Conservation (phyloP, 148 eudicot genomes). For the Vaccinium macrocarpon region DNA sequence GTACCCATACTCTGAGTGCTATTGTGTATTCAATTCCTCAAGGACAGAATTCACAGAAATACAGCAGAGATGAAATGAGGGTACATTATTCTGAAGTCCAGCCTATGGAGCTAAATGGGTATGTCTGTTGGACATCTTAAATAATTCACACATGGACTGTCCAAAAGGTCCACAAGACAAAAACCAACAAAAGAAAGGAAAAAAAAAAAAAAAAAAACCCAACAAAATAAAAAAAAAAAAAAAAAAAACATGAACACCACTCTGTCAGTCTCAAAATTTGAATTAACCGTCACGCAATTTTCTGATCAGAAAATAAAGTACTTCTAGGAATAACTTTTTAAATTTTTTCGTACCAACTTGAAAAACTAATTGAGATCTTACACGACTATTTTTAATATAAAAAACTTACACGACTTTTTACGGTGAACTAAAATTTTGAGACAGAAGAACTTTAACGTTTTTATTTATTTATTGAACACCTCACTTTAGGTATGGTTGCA, state of each 20-base stretch:
- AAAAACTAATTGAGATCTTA: background rate
- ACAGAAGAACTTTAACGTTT: background rate
- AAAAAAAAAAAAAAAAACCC: background rate
- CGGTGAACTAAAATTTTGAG: background rate
- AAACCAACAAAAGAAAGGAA: background rate
- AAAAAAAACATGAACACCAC: background rate
- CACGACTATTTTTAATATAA: background rate
- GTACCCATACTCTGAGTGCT: no score
- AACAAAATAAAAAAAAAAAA: background rate
- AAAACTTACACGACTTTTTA: background rate
- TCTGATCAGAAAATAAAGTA: background rate
- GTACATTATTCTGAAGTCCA: slow-evolving; percentile 6
- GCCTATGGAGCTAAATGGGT: slow-evolving; percentile 11
- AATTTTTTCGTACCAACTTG: background rate
- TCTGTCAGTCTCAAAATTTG: background rate
- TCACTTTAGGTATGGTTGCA: slow-evolving; percentile 15
- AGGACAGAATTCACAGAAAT: background rate
- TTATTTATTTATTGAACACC: background rate
- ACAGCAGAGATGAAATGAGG: background rate
- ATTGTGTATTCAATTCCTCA: no score
- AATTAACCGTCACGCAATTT: background rate
- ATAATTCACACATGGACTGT: slow-evolving; percentile 45
- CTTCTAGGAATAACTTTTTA: background rate
- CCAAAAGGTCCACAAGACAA: slow-evolving; percentile 21
- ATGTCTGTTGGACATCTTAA: slow-evolving; percentile 17